Evolutionary conservation across 2,329 filamentous ascomycete species (phyloP).

Genomic region (Penicillium sp.): DNA sequence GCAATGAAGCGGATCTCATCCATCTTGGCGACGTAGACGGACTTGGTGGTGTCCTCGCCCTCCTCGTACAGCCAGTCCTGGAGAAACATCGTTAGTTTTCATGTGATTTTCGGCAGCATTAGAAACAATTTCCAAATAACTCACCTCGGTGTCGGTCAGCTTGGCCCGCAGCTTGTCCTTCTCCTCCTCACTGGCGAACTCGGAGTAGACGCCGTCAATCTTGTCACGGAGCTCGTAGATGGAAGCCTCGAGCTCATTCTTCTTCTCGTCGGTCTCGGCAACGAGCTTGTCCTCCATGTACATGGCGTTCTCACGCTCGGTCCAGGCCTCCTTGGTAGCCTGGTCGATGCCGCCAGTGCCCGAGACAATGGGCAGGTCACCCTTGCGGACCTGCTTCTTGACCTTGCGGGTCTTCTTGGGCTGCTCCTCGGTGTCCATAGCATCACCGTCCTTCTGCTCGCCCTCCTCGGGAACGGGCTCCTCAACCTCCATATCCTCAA

Average conservation of each 20-base stretch:
- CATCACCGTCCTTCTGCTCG: constrained; percentile 63
- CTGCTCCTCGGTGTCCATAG: constrained; percentile 79
- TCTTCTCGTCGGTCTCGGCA: constrained; percentile 97
- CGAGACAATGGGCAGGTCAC: constrained; percentile 83
- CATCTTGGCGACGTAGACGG: constrained; percentile 89
- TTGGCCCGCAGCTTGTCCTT: constrained; percentile 83
- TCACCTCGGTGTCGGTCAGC: constrained; percentile 83
- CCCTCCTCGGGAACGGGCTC: constrained; percentile 81
- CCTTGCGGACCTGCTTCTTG: constrained; percentile 99
- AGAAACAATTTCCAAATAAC: constrained; percentile 34
- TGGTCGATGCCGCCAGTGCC: constrained; percentile 80
- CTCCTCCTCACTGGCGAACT: constrained; percentile 88
- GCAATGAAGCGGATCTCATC: constrained; percentile 91
- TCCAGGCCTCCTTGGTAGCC: constrained; percentile 63
- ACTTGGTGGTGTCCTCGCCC: constrained; percentile 91
- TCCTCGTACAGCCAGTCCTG: constrained; percentile 99
- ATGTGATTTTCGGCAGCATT: neutral
- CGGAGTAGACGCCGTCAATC: constrained; percentile 86
- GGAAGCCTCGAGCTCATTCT: constrained; percentile 98
- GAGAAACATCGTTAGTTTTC: constrained; percentile 22
- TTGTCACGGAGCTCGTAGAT: constrained; percentile 97
- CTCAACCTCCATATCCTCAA: constrained; percentile 96
- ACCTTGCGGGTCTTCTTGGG: constrained; percentile 91
- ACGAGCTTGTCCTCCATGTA: constrained; percentile 98
- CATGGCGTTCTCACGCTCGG: constrained; percentile 87